These are phyloP conservation scores for Fragaria ananassa DNA, from an alignment of 306 rosid genomes.

Conservation along the genomic window DNA sequence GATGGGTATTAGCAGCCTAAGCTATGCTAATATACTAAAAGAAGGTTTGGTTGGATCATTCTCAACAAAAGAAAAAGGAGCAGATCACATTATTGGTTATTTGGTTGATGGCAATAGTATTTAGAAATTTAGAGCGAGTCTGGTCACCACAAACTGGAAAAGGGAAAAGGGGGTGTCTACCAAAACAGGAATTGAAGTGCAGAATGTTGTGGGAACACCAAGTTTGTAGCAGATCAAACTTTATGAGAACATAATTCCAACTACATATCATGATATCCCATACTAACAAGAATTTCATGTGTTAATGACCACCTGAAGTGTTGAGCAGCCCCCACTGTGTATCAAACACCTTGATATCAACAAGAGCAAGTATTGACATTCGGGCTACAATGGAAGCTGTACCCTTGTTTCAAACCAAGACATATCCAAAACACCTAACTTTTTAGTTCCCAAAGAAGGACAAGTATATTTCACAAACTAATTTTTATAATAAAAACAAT, in stretches of 20 bases:
- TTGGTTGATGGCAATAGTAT: background rate
- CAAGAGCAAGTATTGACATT: background rate
- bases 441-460: background rate
- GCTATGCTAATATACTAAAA: background rate
- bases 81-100: background rate
- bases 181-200: background rate
- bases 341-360: background rate
- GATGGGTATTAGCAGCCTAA: background rate
- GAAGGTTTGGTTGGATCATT: background rate
- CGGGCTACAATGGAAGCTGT: background rate
- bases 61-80: background rate
- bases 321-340: background rate
- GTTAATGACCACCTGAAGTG: background rate
- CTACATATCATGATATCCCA: background rate
- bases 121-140: background rate
- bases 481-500: background rate
- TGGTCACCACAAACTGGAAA: background rate
- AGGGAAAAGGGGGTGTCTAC: background rate
- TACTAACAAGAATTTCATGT: background rate
- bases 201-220: background rate
- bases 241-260: background rate
- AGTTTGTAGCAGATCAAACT: background rate
- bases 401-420: slow-evolving; percentile 11
- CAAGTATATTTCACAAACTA: background rate
- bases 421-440: slow-evolving; percentile 8